Base-by-base conservation (phyloP, 371 early-diverging fungal genomes). In the Cladochytrium tenue region DNA sequence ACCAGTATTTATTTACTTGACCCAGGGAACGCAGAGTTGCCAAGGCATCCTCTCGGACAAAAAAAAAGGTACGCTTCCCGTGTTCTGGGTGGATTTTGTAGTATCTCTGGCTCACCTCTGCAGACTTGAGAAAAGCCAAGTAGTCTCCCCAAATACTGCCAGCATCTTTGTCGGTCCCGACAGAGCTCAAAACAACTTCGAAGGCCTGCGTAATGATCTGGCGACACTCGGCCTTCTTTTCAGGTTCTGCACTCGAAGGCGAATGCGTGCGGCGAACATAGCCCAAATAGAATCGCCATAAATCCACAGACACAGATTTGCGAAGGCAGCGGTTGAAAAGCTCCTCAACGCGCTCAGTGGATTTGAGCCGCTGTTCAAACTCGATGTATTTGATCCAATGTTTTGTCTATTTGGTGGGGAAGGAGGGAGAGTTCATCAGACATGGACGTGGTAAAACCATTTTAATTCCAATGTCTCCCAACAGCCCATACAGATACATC, bases 121-220 rank as follows among this genome's bases (percentile, higher is more conserved):
- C 85, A 36, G 89, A 81, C 65, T 87, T 89, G 36, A 95, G 65
- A 73, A 95, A 96, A 32, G 77, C 81, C 27, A 96, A 79, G 68
- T 94, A 97, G 62, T 94, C 92, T 25, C 81, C 75, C 98, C 98
- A 97, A 35, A 97, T 88, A 31, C 82, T 76, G 0, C 94, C 95
- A 17, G 95, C 86, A 36, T 94, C 93, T 62, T 88, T 88, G 75
- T 97, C 97, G n/a, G 87, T 75, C 5, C 96, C 98, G 32, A 96
- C 87, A 67, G 92, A 88, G 58, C 87, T 81, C 23, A 97, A 77
- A 5, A 92, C 94, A 74, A 89, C 92, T 68, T 95, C 95, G 79
- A 89, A 96, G 3, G 95, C 91, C 69, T 91, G 87, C 71, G 81
- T 81, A 67, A 97, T 88, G 30, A 88, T 88, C 3, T 74, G 77